Evolutionary conservation across 768 basidiomycete species (phyloP).

Genomic region (Wakefieldia striispora): DNA sequence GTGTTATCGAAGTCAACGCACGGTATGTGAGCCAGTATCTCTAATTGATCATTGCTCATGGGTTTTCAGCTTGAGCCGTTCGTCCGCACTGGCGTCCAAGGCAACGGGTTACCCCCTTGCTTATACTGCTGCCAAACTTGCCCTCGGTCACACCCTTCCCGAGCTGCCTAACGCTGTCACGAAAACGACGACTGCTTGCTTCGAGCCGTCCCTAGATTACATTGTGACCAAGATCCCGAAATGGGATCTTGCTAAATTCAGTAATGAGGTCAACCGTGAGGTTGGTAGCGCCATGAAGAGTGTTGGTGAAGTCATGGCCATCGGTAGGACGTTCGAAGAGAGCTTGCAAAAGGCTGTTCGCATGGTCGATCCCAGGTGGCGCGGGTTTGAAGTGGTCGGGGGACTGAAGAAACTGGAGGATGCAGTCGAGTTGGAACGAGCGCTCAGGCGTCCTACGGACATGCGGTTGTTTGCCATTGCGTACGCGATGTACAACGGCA

Average conservation of each 20-base stretch:
- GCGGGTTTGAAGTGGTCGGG: constrained; percentile 95
- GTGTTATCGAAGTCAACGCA: constrained; percentile 98
- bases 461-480: constrained; percentile 96
- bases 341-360: constrained; percentile 97
- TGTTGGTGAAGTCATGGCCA: constrained; percentile 99
- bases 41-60: not conserved
- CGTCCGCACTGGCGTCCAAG: constrained; percentile 95
- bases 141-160: constrained; percentile 94
- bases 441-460: constrained; percentile 84
- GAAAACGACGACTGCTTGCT: constrained; percentile 98
- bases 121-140: constrained; percentile 98
- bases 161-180: constrained; percentile 99
- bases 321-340: constrained; percentile 98
- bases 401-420: constrained; percentile 81
- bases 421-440: constrained; percentile 63
- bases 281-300: constrained; percentile 99
- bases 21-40: constrained; percentile 42
- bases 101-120: constrained; percentile 99
- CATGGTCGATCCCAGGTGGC: constrained; percentile 95
- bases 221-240: constrained; percentile 99
- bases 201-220: constrained; percentile 98
- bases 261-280: constrained; percentile 87
- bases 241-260: constrained; percentile 99
- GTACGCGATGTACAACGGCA: constrained; percentile 93
- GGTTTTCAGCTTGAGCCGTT: constrained; percentile 63